Percentiles rank a stretch among this genome's conserved stretches.
These are phyloP conservation scores for Stylonectria norvegica DNA, from an alignment of 2,329 filamentous ascomycete genomes.

Conservation along the genomic window DNA sequence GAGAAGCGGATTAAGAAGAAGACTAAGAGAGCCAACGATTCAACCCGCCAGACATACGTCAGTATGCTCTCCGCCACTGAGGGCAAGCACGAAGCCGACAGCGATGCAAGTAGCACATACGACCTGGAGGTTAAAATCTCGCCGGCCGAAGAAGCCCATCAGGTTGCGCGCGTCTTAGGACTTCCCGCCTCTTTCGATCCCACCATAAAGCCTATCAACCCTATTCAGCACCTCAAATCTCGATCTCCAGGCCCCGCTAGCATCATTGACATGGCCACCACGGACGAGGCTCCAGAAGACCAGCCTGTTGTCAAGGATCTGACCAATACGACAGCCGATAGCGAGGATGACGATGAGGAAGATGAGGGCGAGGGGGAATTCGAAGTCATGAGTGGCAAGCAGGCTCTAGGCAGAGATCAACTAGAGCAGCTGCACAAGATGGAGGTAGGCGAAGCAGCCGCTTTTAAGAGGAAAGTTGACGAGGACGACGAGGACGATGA, in stretches of 20 bases:
- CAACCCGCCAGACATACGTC: slow-evolving; percentile 70
- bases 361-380: slow-evolving; percentile 42
- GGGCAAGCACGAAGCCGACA: slow-evolving; percentile 57
- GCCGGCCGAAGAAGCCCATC: slow-evolving; percentile 61
- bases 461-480: slow-evolving; percentile 40
- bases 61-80: slow-evolving; percentile 67
- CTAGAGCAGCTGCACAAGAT: slow-evolving; percentile 54
- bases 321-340: slow-evolving; percentile 39
- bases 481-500: slow-evolving; percentile 39
- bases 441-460: slow-evolving; percentile 57
- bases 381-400: slow-evolving; percentile 43
- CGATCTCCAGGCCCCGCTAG: slow-evolving; percentile 17
- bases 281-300: slow-evolving; percentile 17
- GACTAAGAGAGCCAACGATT: slow-evolving; percentile 75
- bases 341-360: slow-evolving; percentile 39
- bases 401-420: slow-evolving; percentile 45
- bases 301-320: slow-evolving; percentile 23
- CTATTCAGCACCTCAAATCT: slow-evolving; percentile 11
- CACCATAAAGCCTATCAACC: slow-evolving; percentile 56
- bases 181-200: slow-evolving; percentile 62
- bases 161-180: slow-evolving; percentile 60
- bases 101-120: slow-evolving; percentile 50
- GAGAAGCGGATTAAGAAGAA: slow-evolving; percentile 90
- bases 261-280: slow-evolving; percentile 3
- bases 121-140: slow-evolving; percentile 54